phyloP scores from a whole-genome alignment of 2,329 filamentous ascomycete species.

The Colletotrichum tamarilloi region DNA sequence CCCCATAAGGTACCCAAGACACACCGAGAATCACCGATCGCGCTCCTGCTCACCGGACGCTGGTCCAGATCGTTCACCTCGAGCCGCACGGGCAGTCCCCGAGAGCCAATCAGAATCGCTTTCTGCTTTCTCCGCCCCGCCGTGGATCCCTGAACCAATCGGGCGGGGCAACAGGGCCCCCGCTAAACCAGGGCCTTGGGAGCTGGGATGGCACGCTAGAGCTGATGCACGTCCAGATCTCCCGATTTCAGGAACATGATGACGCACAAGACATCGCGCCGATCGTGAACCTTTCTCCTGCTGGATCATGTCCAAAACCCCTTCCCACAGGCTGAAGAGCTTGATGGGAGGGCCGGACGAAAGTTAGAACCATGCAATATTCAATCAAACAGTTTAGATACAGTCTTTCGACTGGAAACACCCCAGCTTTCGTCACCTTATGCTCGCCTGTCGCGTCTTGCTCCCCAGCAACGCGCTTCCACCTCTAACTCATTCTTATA shows the following conservation, averaged over 20 bases:
- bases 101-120: background rate
- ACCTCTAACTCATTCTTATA: background rate
- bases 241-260: slow-evolving; percentile 36
- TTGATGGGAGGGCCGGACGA: background rate
- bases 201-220: slow-evolving; percentile 30
- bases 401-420: background rate
- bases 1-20: accelerated
- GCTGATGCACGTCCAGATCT: slow-evolving; percentile 31
- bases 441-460: slow-evolving; percentile 24
- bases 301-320: background rate
- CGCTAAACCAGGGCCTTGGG: slow-evolving; percentile 22
- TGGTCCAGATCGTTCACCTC: background rate
- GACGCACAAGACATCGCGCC: slow-evolving; percentile 37
- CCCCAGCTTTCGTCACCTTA: background rate
- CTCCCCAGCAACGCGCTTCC: slow-evolving; percentile 13
- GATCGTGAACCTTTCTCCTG: slow-evolving; percentile 26
- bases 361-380: background rate
- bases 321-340: background rate
- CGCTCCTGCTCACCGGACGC: too few species aligned
- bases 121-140: background rate
- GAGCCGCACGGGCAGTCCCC: background rate
- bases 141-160: background rate
- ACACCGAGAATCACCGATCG: too few species aligned
- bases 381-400: background rate
- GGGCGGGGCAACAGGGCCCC: background rate